A percentile compares a stretch with the other conserved stretches of the same genome.
Evolutionary conservation across 768 basidiomycete species (phyloP).

Genomic region (Tulasnella sp.): DNA sequence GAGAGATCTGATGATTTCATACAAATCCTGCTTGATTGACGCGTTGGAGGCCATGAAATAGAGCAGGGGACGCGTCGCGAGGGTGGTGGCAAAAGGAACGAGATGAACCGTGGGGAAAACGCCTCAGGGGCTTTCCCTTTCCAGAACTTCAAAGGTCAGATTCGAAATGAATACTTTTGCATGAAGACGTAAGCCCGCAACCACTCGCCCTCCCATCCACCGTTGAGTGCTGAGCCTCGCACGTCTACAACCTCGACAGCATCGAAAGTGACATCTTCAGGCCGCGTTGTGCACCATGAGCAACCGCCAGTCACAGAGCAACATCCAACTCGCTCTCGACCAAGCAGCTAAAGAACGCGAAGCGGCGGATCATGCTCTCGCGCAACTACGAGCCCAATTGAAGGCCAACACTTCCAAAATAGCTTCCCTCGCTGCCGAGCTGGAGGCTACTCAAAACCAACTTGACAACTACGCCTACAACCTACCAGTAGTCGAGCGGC

Average conservation of each 20-base stretch:
- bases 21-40: background rate
- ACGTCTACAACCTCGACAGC: too few species aligned
- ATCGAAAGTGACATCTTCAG: background rate
- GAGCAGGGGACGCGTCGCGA: background rate
- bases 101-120: background rate
- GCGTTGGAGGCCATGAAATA: background rate
- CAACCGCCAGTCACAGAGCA: background rate
- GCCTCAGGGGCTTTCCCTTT: background rate
- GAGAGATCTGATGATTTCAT: background rate
- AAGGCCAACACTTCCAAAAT: slow-evolving; percentile 3
- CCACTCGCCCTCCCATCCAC: background rate
- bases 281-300: background rate
- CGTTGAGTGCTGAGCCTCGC: too few species aligned
- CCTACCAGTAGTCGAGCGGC: background rate
- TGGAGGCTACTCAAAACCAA: slow-evolving; percentile 1
- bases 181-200: background rate
- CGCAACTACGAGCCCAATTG: background rate
- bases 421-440: slow-evolving; percentile 8
- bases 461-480: slow-evolving; percentile 7
- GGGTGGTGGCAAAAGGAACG: background rate
- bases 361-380: background rate
- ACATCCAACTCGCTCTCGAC: slow-evolving; percentile 1
- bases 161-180: background rate
- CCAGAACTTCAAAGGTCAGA: background rate
- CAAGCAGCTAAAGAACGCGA: slow-evolving; percentile 9